These are phyloP conservation scores for Trametes villosa DNA, from an alignment of 768 basidiomycete genomes.

Conservation along the genomic window DNA sequence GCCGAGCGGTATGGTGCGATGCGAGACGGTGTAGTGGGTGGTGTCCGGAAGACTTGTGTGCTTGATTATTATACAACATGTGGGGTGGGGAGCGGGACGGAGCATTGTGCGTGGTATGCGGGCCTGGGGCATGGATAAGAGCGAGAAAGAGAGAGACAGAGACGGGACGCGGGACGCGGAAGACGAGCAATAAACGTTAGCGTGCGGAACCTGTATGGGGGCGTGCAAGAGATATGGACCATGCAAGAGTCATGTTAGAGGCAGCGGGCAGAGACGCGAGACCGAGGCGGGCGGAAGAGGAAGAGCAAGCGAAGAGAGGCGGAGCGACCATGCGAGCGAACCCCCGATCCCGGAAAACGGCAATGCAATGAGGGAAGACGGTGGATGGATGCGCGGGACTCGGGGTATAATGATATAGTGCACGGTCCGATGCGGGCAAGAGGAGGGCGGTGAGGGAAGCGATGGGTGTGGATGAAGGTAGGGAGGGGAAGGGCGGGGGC, in stretches of 20 bases:
- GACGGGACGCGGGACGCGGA: neutral
- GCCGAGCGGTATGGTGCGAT: no score
- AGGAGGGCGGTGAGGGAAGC: no score
- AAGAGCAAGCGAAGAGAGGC: neutral
- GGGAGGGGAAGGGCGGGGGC: neutral
- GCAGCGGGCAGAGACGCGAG: no score
- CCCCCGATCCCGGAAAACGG: no score
- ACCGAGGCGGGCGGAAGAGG: neutral
- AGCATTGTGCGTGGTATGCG: no score
- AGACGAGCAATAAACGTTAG: neutral
- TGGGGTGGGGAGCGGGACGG: neutral
- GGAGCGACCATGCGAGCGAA: no score
- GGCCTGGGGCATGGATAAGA: no score
- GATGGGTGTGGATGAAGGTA: no score
- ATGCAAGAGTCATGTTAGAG: neutral
- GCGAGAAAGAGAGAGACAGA: neutral
- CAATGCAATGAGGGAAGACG: no score
- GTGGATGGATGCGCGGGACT: no score
- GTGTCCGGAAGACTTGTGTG: neutral
- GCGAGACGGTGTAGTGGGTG: neutral
- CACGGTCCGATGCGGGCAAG: no score
- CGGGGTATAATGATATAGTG: no score
- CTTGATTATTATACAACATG: neutral
- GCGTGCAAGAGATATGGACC: neutral
- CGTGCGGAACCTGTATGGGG: constrained; percentile 1